phyloP scores from a whole-genome alignment of 2,329 filamentous ascomycete genomes.

The Biscogniauxia sp. region DNA sequence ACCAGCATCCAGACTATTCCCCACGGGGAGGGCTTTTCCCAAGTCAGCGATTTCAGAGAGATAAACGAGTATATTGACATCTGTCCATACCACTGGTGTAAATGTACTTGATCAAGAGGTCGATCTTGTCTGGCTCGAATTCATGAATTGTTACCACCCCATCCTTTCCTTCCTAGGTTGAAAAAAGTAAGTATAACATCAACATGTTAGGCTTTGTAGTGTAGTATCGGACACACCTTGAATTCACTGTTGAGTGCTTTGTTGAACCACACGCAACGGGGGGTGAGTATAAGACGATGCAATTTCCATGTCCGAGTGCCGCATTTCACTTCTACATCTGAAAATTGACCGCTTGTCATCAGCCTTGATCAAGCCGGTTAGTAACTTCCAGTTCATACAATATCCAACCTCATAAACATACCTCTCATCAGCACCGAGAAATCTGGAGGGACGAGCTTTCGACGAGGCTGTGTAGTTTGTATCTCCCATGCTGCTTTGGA shows the following conservation, averaged over 20 bases:
- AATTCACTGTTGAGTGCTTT: slow-evolving; percentile 24
- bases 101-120: slow-evolving; percentile 22
- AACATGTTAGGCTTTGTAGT: neutral
- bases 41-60: neutral
- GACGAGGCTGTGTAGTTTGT: too few species aligned
- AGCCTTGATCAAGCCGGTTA: too few species aligned
- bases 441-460: too few species aligned
- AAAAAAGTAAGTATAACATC: neutral
- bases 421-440: too few species aligned
- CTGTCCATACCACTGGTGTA: slow-evolving; percentile 20
- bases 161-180: slow-evolving; percentile 15
- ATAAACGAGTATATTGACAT: neutral
- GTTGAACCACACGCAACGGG: slow-evolving; percentile 26
- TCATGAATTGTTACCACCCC: slow-evolving; percentile 20
- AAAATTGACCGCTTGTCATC: slow-evolving; percentile 14
- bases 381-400: too few species aligned
- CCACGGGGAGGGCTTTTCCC: neutral
- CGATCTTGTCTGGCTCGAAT: slow-evolving; percentile 18
- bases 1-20: too few species aligned
- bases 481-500: too few species aligned
- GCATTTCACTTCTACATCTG: slow-evolving; percentile 24
- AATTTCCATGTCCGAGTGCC: slow-evolving; percentile 22
- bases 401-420: too few species aligned
- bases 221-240: neutral
- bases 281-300: slow-evolving; percentile 26